Evolutionary conservation across 495 filamentous ascomycete species (phyloP), one percentile per base, ranked within the genome.

Genomic region (Neurospora sublineolata): DNA sequence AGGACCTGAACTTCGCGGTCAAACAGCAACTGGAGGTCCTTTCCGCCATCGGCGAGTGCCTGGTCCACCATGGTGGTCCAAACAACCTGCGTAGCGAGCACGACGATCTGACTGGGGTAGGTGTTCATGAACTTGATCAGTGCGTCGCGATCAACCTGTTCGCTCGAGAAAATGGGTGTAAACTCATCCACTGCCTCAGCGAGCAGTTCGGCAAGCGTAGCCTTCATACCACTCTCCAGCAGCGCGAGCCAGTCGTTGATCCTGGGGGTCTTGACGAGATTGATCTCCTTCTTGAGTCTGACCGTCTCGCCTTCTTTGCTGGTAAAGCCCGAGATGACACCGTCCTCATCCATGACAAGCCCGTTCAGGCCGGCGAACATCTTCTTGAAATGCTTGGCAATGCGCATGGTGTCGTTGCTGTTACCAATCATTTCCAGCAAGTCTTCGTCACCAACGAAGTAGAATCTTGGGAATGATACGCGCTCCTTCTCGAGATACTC

Each of bases 371-470:
- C 95, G 70, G 95, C 95, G 83, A 99, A 99, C 95, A 99, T 99
- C 85, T 99, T 99, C 81, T 96, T 93, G 84, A 99, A 93, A 80
- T 99, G 95, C 80, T 98, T 98, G 64, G 94, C 92, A 72, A 99
- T 94, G 36, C 95, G 93, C 76, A 93, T 84, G 12, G 94, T 96
- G 76, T 99, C 95, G 76, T 97, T 97, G 81, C 94, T 97, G 80
- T 99, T 99, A 78, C 95, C 95, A 69, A 99, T 99, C 80, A 99
- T 99, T 81, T 99, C 95, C n/a, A 99, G 85, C 72, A 99, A 83
- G 80, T 99, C 95, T 80, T 99, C 95, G 76, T 99, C 95, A 79
- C 95, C 95, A 71, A 99, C 95, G 77, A 99, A 99, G 80, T 99
- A 99, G 84, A 99, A 99, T 38, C 95, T 89, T 67, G 95, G 95